Evolutionary conservation across 768 basidiomycete genomes (phyloP).

Genomic region (Multifurca ochricompacta): DNA sequence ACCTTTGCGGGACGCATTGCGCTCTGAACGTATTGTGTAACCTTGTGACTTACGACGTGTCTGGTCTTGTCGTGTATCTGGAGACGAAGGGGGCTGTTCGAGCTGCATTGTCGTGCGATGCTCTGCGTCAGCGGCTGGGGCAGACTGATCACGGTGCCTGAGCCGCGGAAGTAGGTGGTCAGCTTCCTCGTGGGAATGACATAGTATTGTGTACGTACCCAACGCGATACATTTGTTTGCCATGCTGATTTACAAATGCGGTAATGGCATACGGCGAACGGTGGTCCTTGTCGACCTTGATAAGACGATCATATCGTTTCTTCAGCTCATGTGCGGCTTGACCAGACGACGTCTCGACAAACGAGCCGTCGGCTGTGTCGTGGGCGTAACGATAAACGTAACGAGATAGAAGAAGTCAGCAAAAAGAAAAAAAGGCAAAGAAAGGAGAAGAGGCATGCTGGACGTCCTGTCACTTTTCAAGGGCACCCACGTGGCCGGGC

Average conservation of each 20-base stretch:
- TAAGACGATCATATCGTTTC: constrained; percentile 58
- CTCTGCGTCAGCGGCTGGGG: constrained; percentile 52
- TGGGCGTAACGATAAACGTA: not conserved
- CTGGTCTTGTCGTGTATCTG: constrained; percentile 2
- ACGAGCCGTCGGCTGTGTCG: constrained; percentile 57
- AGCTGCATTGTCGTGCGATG: constrained; percentile 28
- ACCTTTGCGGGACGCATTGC: constrained; percentile 36
- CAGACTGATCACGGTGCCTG: constrained; percentile 54
- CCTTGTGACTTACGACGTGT: constrained; percentile 8
- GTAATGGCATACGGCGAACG: constrained; percentile 79
- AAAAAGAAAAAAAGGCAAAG: not conserved
- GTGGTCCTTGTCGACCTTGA: constrained; percentile 57
- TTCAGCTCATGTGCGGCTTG: constrained; percentile 72
- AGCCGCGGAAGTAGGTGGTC: not conserved
- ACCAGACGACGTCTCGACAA: constrained; percentile 74
- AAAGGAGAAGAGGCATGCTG: not conserved
- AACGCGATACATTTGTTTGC: constrained; percentile 68
- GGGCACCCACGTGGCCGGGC: constrained; percentile 9
- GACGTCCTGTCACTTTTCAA: not conserved
- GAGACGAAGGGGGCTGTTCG: constrained; percentile 8
- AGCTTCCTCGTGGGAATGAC: not conserved
- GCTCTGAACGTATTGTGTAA: constrained; percentile 13
- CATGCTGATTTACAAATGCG: constrained; percentile 75
- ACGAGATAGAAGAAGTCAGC: constrained; percentile 8
- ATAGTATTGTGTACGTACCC: constrained; percentile 42